phyloP scores from a whole-genome alignment of 208 protist species.

The Leishmania turanica region DNA sequence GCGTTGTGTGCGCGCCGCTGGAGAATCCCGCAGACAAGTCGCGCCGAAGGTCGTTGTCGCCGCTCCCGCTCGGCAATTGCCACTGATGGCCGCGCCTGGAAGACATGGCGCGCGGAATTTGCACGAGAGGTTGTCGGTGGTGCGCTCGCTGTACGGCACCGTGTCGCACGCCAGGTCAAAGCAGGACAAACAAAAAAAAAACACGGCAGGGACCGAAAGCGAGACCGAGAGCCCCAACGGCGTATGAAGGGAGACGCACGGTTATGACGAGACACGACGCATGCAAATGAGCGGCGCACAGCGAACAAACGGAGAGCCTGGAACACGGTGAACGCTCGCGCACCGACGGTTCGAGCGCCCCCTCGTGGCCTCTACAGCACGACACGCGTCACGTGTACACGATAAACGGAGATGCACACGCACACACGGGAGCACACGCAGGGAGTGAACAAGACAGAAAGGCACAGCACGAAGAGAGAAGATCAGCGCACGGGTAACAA shows the following conservation, averaged over 20 bases:
- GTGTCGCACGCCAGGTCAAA: neutral
- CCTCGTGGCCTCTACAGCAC: neutral
- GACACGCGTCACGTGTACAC: neutral
- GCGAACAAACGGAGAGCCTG: neutral
- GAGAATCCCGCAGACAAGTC: neutral
- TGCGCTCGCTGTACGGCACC: neutral
- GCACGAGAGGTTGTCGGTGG: conserved; percentile 18
- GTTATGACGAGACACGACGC: conserved; percentile 11
- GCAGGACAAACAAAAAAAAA: conserved; percentile 10
- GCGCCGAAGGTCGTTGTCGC: no score
- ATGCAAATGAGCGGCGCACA: neutral
- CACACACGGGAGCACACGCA: neutral
- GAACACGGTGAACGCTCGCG: neutral
- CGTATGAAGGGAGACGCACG: conserved; percentile 1
- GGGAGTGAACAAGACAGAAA: neutral
- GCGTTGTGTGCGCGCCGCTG: neutral
- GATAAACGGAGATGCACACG: neutral
- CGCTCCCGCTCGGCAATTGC: neutral
- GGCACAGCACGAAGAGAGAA: neutral
- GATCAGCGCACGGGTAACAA: neutral
- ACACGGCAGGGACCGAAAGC: conserved; percentile 6
- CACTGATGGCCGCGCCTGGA: conserved; percentile 9
- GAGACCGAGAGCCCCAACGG: conserved; percentile 5
- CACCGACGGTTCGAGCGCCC: neutral
- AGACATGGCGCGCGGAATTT: conserved; percentile 29